Base-by-base conservation (phyloP, 805 yeast species). In the Teunomyces aglyptinius region DNA sequence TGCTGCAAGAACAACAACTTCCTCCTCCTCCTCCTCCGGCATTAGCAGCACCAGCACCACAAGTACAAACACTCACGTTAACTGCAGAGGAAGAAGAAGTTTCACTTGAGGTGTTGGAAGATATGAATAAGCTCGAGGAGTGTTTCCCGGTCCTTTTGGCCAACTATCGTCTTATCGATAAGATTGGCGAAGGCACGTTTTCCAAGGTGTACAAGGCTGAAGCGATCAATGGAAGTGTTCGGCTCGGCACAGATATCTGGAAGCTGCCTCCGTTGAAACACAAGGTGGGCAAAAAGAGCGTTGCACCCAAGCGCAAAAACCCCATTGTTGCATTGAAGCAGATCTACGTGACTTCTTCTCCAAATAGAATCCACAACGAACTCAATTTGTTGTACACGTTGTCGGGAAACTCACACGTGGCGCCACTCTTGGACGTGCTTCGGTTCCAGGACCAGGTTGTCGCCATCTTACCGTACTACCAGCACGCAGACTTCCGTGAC, bases 271-370 rank as follows among this genome's bases (percentile, higher is more conserved):
- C 77, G 6, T 58, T 73, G 32, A 68, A 67, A 44, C 55, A 60
- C 3, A 55, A 62, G 4, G 49, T 45, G 32, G 56, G 61, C 3
- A 56, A 62, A 13, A 60, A 58, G 28, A 58, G 50, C 34, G 52
- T 48, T 7, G 46, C 46, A 24, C 35, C 48, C 16, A 61, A 60
- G 20, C 54, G 56, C 48, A 71, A 64, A 52, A 73, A 61, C 54
- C 74, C 73, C 38, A 63, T 73, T 43, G 98, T 94, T 47, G 99
- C 99, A 1, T 72, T 94, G 54, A 94, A 94, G 63, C 81, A 94
- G 58, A 89, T 94, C 40, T 91, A 92, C 64, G 98, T 91, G 16
- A 94, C 99, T 0, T 88, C 97, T 1, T 89, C 97, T 6, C 97
- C 98, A 0, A 84, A 82, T 51, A 78, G 99, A 65, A 92, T 94